Conservation (phyloP, 1,284 basidiomycete genomes). For the Cryptococcus maquisensis region DNA sequence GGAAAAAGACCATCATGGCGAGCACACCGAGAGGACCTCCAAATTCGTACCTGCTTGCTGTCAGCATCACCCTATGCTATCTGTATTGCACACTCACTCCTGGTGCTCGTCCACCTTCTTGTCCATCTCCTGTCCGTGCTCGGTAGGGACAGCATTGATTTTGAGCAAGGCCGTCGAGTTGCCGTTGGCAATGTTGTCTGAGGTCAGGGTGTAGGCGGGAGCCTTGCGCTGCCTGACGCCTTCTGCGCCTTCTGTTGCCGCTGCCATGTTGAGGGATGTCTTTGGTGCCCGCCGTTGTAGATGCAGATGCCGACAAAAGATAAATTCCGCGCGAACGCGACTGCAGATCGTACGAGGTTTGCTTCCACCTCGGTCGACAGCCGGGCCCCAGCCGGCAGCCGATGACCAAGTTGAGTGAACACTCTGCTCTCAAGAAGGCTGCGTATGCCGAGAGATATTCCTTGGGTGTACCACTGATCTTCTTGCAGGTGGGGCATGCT, state of each 20-base stretch:
- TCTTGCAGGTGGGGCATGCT: no score
- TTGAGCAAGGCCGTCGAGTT: conserved; percentile 26
- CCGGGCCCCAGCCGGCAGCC: no score
- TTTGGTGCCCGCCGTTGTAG: background rate
- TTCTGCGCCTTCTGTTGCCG: background rate
- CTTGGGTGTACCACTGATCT: no score
- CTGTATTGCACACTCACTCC: conserved; percentile 52
- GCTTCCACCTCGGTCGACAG: no score
- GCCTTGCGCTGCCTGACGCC: conserved; percentile 1
- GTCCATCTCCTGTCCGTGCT: conserved; percentile 66
- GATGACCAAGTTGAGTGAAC: no score
- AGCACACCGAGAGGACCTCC: conserved; percentile 88
- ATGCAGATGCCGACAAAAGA: background rate
- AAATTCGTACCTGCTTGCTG: conserved; percentile 75
- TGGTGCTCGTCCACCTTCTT: conserved; percentile 69
- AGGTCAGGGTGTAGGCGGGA: conserved; percentile 9
- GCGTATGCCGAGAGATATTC: no score
- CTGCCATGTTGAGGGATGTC: background rate
- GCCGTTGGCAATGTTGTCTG: conserved; percentile 25
- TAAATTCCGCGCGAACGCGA: background rate
- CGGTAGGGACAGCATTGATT: conserved; percentile 50
- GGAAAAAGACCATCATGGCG: conserved; percentile 93
- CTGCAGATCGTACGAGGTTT: no score
- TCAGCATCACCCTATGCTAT: background rate
- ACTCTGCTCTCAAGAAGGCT: no score